phyloP scores from a whole-genome alignment of 345 rosid genomes.

The Triadica sebifera region DNA sequence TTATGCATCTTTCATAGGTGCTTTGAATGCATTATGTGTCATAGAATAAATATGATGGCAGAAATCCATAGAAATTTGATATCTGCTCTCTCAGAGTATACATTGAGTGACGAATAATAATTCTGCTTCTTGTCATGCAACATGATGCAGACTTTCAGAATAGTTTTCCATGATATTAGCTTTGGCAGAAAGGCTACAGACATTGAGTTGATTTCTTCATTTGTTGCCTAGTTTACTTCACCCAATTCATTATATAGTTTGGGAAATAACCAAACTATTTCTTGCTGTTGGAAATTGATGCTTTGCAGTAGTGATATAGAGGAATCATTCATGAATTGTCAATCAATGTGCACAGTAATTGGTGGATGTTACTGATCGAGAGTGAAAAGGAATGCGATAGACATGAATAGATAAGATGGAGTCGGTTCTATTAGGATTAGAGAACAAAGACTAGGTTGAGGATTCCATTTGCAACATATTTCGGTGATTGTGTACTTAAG shows the following conservation, averaged over 20 bases:
- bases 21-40: neutral
- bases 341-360: neutral
- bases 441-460: neutral
- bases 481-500: neutral
- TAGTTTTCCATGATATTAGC: neutral
- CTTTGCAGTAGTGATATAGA: neutral
- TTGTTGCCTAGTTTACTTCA: neutral
- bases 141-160: neutral
- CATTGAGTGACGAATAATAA: neutral
- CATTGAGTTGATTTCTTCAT: neutral
- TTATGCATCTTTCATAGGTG: neutral
- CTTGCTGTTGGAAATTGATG: neutral
- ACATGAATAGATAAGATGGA: neutral
- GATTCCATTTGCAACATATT: neutral
- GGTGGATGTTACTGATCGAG: neutral
- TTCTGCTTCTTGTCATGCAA: neutral
- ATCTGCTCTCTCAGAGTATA: neutral
- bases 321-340: neutral
- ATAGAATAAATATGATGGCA: neutral
- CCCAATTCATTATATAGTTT: neutral
- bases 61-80: neutral
- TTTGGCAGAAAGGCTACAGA: neutral
- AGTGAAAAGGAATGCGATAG: neutral
- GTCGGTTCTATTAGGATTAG: neutral
- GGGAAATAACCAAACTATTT: neutral